A percentile compares a stretch with the other conserved stretches of the same genome.
Evolutionary conservation across 2,329 filamentous ascomycete genomes (phyloP).

Genomic region (Neofusicoccum kwambonambiense): DNA sequence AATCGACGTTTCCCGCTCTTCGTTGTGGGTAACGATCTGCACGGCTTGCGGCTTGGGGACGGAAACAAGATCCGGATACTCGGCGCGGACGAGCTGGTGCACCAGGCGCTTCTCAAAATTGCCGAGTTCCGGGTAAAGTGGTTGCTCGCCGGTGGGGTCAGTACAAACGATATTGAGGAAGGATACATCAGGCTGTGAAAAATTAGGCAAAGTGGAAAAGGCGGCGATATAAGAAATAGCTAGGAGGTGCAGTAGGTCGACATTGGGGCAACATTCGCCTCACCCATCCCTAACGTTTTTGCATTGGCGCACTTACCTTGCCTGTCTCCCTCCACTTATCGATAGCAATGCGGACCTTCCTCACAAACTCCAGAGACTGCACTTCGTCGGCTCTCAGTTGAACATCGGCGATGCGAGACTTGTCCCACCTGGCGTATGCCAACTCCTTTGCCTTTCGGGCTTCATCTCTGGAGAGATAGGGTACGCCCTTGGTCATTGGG

Average conservation of each 20-base stretch:
- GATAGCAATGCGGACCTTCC: conserved; percentile 46
- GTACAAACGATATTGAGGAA: conserved; percentile 31
- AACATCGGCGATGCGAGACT: conserved; percentile 43
- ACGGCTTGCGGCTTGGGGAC: conserved; percentile 44
- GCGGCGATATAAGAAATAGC: no score
- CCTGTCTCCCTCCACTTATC: conserved; percentile 45
- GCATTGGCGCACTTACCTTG: conserved; percentile 20
- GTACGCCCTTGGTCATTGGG: conserved; percentile 57
- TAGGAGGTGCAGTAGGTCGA: background rate
- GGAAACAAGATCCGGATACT: conserved; percentile 53
- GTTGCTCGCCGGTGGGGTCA: conserved; percentile 26
- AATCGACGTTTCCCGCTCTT: conserved; percentile 45
- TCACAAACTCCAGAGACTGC: conserved; percentile 53
- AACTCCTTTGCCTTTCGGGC: conserved; percentile 49
- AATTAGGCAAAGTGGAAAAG: conserved; percentile 46
- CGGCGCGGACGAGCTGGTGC: conserved; percentile 63
- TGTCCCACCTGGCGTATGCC: conserved; percentile 44
- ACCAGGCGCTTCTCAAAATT: conserved; percentile 64
- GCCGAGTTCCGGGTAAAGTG: conserved; percentile 24
- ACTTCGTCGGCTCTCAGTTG: conserved; percentile 53
- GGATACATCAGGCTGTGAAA: conserved; percentile 23
- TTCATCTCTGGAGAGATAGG: conserved; percentile 62
- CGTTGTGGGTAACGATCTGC: conserved; percentile 42
- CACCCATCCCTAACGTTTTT: no score
- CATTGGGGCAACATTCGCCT: background rate